phyloP scores from a whole-genome alignment of 495 filamentous ascomycete species.

The Lichina pygmaea region DNA sequence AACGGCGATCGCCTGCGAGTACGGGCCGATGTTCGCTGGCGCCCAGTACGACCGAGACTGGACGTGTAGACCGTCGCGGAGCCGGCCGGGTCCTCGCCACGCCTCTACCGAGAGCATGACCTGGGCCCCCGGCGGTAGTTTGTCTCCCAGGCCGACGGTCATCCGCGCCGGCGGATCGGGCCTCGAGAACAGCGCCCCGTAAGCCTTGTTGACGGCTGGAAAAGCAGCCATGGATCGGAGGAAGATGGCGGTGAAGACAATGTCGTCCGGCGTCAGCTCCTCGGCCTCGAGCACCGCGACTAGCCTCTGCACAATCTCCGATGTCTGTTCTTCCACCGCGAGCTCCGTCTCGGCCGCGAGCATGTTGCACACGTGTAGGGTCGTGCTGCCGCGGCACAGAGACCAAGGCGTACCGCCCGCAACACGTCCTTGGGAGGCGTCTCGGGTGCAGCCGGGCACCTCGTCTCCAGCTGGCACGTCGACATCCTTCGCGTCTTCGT shows the following conservation, averaged over 20 bases:
- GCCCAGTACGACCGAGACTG: slow-evolving; percentile 93
- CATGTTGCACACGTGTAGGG: slow-evolving; percentile 2
- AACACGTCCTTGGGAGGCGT: neutral
- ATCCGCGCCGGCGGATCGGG: slow-evolving; percentile 71
- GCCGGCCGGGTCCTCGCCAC: slow-evolving; percentile 11
- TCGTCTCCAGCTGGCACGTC: neutral
- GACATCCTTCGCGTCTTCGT: neutral
- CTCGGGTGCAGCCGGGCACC: too few relatives aligned
- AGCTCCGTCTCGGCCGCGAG: neutral
- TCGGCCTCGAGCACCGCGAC: slow-evolving; percentile 9
- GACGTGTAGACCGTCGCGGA: slow-evolving; percentile 48
- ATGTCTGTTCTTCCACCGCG: slow-evolving; percentile 14
- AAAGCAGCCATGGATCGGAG: slow-evolving; percentile 65
- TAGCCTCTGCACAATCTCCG: slow-evolving; percentile 15
- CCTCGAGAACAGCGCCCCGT: slow-evolving; percentile 35
- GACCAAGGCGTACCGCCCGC: neutral
- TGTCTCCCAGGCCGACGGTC: slow-evolving; percentile 47
- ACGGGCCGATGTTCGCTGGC: slow-evolving; percentile 91
- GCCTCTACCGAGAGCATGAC: slow-evolving; percentile 32
- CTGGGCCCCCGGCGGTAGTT: slow-evolving; percentile 25
- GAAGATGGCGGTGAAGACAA: slow-evolving; percentile 49
- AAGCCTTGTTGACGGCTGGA: slow-evolving; percentile 39
- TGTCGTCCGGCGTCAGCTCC: slow-evolving; percentile 18
- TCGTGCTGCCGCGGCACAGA: neutral
- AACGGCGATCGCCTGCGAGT: slow-evolving; percentile 63